Percentiles rank a stretch among this genome's conserved stretches.
phyloP scores from a whole-genome alignment of 1,284 basidiomycete species.

The Inonotus hispidus region DNA sequence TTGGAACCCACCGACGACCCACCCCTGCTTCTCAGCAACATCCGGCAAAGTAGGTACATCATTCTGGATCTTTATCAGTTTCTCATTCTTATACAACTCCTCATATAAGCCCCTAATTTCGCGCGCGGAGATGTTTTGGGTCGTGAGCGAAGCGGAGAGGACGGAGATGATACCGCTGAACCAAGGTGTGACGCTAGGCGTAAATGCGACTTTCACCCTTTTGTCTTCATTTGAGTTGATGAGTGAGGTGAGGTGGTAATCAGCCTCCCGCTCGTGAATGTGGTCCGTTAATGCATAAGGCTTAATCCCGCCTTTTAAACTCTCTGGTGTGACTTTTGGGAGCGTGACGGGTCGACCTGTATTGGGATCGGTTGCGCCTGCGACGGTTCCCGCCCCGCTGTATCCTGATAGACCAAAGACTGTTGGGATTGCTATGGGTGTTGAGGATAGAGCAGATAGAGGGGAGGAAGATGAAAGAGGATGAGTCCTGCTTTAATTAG shows the following conservation, averaged over 20 bases:
- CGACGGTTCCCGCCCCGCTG: slow-evolving; percentile 89
- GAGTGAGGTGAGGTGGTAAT: slow-evolving; percentile 72
- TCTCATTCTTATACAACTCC: slow-evolving; percentile 74
- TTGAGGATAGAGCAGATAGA: no score
- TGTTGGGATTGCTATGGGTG: slow-evolving; percentile 51
- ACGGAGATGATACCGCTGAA: slow-evolving; percentile 95
- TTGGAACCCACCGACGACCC: slow-evolving; percentile 91
- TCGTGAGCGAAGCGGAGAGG: slow-evolving; percentile 71
- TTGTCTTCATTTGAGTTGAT: slow-evolving; percentile 25
- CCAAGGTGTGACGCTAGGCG: slow-evolving; percentile 89
- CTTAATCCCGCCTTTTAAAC: slow-evolving; percentile 70
- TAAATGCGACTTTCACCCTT: slow-evolving; percentile 72
- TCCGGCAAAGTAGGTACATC: slow-evolving; percentile 77
- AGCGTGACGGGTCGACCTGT: slow-evolving; percentile 64
- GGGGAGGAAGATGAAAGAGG: slow-evolving; percentile 35
- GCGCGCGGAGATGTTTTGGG: slow-evolving; percentile 55
- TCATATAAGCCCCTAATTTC: slow-evolving; percentile 77
- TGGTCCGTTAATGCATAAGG: slow-evolving; percentile 94
- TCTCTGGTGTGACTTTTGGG: slow-evolving; percentile 80
- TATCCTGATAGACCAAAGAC: slow-evolving; percentile 94
- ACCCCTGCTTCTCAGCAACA: slow-evolving; percentile 80
- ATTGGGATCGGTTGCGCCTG: slow-evolving; percentile 55
- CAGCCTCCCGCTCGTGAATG: slow-evolving; percentile 96
- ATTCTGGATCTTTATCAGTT: slow-evolving; percentile 61
- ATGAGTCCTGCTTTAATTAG: slow-evolving; percentile 62